phyloP scores from a whole-genome alignment of 495 filamentous ascomycete species.

The Penicillium verhagenii region DNA sequence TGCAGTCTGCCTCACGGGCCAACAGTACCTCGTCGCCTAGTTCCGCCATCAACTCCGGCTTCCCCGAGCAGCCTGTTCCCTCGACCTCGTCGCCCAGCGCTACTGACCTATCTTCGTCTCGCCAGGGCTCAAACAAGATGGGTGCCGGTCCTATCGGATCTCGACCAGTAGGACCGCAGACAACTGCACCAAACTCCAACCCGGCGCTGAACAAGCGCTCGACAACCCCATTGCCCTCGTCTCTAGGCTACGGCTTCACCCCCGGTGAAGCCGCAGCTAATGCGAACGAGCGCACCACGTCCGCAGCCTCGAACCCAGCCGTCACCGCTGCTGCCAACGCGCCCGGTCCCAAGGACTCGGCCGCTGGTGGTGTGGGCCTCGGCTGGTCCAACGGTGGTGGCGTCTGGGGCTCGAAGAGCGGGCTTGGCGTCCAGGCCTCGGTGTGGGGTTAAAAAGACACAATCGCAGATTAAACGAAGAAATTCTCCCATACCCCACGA shows the following conservation, averaged over 20 bases:
- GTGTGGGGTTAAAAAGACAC: slow-evolving; percentile 68
- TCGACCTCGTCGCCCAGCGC: slow-evolving; percentile 87
- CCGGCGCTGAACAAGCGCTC: slow-evolving; percentile 77
- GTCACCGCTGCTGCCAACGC: slow-evolving; percentile 30
- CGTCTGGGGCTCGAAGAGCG: slow-evolving; percentile 73
- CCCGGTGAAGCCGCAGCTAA: slow-evolving; percentile 47
- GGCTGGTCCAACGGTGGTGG: slow-evolving; percentile 73
- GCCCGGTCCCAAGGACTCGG: slow-evolving; percentile 44
- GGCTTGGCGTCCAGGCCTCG: slow-evolving; percentile 68
- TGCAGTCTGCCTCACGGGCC: slow-evolving; percentile 71
- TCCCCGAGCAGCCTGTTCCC: slow-evolving; percentile 74
- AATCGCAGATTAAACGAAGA: not conserved
- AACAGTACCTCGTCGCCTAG: slow-evolving; percentile 84
- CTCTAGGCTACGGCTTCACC: slow-evolving; percentile 73
- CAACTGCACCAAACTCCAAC: slow-evolving; percentile 52
- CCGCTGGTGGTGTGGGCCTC: slow-evolving; percentile 48
- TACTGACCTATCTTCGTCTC: slow-evolving; percentile 79
- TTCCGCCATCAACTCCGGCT: slow-evolving; percentile 62
- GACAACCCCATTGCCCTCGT: slow-evolving; percentile 86
- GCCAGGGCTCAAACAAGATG: slow-evolving; percentile 53
- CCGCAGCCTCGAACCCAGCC: slow-evolving; percentile 60
- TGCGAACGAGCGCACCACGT: slow-evolving; percentile 58
- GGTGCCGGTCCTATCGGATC: slow-evolving; percentile 74
- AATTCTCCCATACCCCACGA: not conserved
- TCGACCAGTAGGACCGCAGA: slow-evolving; percentile 60